Evolutionary conservation across 805 yeast genomes (phyloP).

Genomic region (Starmerella scarabaei): DNA sequence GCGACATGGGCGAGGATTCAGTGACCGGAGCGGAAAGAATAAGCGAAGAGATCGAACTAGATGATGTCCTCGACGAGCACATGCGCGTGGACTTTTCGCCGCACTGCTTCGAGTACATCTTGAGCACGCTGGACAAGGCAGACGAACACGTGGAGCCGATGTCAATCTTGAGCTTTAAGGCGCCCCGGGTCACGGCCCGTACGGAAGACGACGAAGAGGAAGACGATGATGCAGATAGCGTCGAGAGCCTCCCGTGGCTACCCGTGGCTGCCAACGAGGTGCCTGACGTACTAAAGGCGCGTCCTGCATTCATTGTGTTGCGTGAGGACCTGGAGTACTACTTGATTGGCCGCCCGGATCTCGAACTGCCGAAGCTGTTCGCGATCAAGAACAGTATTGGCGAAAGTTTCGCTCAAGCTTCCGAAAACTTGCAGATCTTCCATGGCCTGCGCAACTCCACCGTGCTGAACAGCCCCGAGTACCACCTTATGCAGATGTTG

Average conservation of each 20-base stretch:
- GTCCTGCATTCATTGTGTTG: slow-evolving; percentile 82
- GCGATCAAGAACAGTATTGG: slow-evolving; percentile 65
- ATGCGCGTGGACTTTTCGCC: slow-evolving; percentile 69
- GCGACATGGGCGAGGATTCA: neutral
- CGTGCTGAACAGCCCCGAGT: slow-evolving; percentile 69
- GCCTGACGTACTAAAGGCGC: slow-evolving; percentile 52
- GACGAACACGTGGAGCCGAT: slow-evolving; percentile 32
- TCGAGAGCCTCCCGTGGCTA: slow-evolving; percentile 14
- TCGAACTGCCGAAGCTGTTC: slow-evolving; percentile 42
- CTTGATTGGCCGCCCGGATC: slow-evolving; percentile 56
- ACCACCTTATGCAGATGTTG: slow-evolving; percentile 86
- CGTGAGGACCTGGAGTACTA: slow-evolving; percentile 91
- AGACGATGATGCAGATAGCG: slow-evolving; percentile 12
- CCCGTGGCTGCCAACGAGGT: slow-evolving; percentile 9
- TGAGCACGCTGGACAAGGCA: slow-evolving; percentile 48
- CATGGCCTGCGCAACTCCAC: slow-evolving; percentile 46
- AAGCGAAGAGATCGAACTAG: neutral
- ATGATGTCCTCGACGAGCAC: slow-evolving; percentile 9
- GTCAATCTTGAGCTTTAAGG: slow-evolving; percentile 15
- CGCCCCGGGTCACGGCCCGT: neutral
- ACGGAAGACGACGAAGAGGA: slow-evolving; percentile 9
- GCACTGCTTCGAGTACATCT: slow-evolving; percentile 69
- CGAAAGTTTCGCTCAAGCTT: slow-evolving; percentile 42
- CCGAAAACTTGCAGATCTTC: slow-evolving; percentile 37
- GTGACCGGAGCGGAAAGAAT: neutral